Conservation (phyloP, 1,139 yeast species). For the Geotrichum candidum region DNA sequence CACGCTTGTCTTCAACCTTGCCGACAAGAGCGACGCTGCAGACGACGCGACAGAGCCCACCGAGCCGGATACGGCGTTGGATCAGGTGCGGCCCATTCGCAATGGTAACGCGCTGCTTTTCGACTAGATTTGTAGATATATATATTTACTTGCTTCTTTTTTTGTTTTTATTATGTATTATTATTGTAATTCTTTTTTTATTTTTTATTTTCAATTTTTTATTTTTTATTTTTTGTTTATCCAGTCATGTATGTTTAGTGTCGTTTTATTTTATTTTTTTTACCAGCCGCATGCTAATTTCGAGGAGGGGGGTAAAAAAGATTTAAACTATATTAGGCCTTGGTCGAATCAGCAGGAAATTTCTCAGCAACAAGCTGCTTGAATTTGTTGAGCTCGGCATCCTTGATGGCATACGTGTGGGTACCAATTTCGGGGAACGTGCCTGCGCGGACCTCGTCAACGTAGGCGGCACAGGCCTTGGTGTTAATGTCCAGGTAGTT, state of each 20-base stretch:
- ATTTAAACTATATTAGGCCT: background rate
- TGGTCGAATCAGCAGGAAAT: background rate
- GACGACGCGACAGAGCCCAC: background rate
- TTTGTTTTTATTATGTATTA: background rate
- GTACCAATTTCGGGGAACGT: conserved; percentile 54
- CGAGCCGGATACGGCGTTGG: conserved; percentile 8
- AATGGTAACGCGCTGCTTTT: conserved; percentile 32
- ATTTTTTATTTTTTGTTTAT: background rate
- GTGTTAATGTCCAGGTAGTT: conserved; percentile 48
- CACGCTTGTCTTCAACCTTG: conserved; percentile 40
- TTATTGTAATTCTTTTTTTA: background rate
- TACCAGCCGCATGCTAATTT: background rate
- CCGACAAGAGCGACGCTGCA: conserved; percentile 20
- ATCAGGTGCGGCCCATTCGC: conserved; percentile 24
- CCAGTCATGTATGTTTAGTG: background rate
- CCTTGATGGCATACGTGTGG: conserved; percentile 70
- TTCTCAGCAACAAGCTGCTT: conserved; percentile 25
- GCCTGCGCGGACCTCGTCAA: conserved; percentile 48
- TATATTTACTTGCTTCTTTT: background rate
- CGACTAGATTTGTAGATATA: conserved; percentile 15
- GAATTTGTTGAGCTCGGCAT: conserved; percentile 54
- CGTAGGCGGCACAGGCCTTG: conserved; percentile 49
- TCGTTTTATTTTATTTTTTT: background rate
- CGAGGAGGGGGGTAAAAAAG: background rate
- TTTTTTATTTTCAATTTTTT: background rate